phyloP scores from a whole-genome alignment of 345 rosid genomes.

The Sisymbrium irio region DNA sequence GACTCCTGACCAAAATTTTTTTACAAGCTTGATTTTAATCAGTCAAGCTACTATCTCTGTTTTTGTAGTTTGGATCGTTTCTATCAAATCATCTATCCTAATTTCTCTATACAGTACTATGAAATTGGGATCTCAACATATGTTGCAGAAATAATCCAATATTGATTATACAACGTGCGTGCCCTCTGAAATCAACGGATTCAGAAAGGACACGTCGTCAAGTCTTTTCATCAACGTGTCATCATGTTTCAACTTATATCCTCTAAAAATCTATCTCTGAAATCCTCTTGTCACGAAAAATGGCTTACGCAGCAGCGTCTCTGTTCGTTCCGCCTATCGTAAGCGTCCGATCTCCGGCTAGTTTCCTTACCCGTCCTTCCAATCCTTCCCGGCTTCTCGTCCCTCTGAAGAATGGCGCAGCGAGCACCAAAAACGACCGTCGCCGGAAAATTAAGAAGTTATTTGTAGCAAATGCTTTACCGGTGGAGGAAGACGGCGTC shows the following conservation, averaged over 20 bases:
- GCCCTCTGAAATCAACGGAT: conserved; percentile 5
- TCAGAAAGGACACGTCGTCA: conserved; percentile 13
- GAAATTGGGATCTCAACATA: not conserved
- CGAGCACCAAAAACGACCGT: not conserved
- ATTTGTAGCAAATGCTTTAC: conserved; percentile 22
- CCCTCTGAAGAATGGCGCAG: not conserved
- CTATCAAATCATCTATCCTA: not conserved
- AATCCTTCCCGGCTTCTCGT: not conserved
- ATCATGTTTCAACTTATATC: conserved; percentile 3
- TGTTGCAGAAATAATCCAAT: too few relatives aligned
- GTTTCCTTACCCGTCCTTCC: not conserved
- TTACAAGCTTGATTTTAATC: not conserved
- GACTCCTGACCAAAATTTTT: conserved; percentile 8
- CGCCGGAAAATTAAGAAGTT: conserved; percentile 33
- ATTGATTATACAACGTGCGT: not conserved
- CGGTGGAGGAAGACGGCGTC: conserved; percentile 54
- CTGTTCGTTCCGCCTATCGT: not conserved
- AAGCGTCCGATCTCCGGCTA: conserved; percentile 13
- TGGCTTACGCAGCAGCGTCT: conserved; percentile 24
- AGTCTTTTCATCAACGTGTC: not conserved
- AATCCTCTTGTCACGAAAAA: conserved; percentile 1
- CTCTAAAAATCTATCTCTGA: conserved; percentile 21
- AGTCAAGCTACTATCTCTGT: not conserved
- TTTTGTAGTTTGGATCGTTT: not conserved
- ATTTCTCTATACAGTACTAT: not conserved